phyloP scores from a whole-genome alignment of 768 basidiomycete genomes.

The Tricholoma furcatifolium region DNA sequence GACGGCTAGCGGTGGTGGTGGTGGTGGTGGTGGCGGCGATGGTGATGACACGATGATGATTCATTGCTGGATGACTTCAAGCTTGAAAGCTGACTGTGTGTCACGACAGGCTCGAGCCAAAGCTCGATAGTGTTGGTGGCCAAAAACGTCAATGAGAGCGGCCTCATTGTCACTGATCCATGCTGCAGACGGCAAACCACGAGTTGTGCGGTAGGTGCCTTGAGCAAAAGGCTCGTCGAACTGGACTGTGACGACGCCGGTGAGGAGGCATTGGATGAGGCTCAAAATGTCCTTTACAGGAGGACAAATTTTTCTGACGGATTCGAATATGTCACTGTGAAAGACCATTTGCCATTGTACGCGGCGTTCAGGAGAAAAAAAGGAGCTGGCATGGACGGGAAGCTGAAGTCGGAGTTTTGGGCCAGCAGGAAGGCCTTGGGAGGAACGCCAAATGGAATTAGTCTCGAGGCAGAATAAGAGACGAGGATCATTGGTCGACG shows the following conservation, averaged over 20 bases:
- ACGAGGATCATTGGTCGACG: constrained; percentile 56
- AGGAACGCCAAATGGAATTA: constrained; percentile 75
- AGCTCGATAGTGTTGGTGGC: constrained; percentile 67
- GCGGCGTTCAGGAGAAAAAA: constrained; percentile 81
- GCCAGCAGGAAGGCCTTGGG: constrained; percentile 72
- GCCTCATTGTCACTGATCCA: constrained; percentile 75
- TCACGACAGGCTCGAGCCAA: constrained; percentile 73
- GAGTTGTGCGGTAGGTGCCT: constrained; percentile 70
- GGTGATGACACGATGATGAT: too few relatives aligned
- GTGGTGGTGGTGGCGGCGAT: too few relatives aligned
- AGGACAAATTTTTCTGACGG: constrained; percentile 62
- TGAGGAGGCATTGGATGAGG: constrained; percentile 71
- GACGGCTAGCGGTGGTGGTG: too few relatives aligned
- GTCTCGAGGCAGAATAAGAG: constrained; percentile 82
- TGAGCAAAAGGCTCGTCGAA: constrained; percentile 75
- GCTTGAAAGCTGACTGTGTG: constrained; percentile 69
- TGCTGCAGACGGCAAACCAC: constrained; percentile 72
- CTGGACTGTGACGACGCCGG: constrained; percentile 67
- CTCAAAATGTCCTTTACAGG: constrained; percentile 70
- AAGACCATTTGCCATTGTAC: constrained; percentile 93
- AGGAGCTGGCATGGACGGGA: constrained; percentile 77
- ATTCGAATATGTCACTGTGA: constrained; percentile 74
- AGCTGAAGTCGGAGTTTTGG: constrained; percentile 72
- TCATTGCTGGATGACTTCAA: constrained; percentile 58
- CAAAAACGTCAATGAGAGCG: constrained; percentile 71